Evolutionary conservation across 768 basidiomycete species (phyloP).

Genomic region (Termitomyces sp.): DNA sequence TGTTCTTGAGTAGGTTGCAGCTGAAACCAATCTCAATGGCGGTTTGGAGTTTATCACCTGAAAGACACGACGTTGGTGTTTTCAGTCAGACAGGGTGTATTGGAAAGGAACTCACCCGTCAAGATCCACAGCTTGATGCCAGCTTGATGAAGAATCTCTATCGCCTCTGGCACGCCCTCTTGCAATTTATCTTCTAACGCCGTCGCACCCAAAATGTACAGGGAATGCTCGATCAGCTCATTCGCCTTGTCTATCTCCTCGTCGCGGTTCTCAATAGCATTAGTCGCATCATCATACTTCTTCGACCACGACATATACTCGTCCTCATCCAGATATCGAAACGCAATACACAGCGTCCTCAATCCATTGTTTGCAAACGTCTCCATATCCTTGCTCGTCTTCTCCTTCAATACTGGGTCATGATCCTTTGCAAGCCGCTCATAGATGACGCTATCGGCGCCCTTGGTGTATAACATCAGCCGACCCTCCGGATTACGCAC

Average conservation of each 20-base stretch:
- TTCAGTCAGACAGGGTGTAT: background rate
- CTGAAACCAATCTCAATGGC: conserved; percentile 98
- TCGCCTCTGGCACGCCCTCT: conserved; percentile 94
- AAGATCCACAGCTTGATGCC: conserved; percentile 99
- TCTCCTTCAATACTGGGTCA: conserved; percentile 66
- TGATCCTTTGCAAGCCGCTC: conserved; percentile 75
- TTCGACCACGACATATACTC: conserved; percentile 82
- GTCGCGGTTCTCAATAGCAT: conserved; percentile 73
- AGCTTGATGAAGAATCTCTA: conserved; percentile 84
- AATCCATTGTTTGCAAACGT: conserved; percentile 89
- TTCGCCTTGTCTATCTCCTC: conserved; percentile 89
- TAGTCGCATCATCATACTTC: conserved; percentile 78
- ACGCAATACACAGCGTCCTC: conserved; percentile 87
- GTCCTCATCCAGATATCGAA: conserved; percentile 70
- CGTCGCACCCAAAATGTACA: conserved; percentile 88
- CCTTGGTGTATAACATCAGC: conserved; percentile 88
- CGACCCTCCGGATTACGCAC: conserved; percentile 81
- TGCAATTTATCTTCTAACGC: conserved; percentile 97
- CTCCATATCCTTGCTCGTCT: conserved; percentile 87
- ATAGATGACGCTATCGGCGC: conserved; percentile 96
- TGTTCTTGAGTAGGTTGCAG: conserved; percentile 89
- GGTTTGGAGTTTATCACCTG: conserved; percentile 95
- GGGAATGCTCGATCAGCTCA: conserved; percentile 75
- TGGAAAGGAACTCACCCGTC: conserved; percentile 51
- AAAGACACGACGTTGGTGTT: background rate